Percentiles rank a stretch among this genome's conserved stretches.
Evolutionary conservation across 257 asterid species (phyloP).

Genomic region (Hygrophila difformis): DNA sequence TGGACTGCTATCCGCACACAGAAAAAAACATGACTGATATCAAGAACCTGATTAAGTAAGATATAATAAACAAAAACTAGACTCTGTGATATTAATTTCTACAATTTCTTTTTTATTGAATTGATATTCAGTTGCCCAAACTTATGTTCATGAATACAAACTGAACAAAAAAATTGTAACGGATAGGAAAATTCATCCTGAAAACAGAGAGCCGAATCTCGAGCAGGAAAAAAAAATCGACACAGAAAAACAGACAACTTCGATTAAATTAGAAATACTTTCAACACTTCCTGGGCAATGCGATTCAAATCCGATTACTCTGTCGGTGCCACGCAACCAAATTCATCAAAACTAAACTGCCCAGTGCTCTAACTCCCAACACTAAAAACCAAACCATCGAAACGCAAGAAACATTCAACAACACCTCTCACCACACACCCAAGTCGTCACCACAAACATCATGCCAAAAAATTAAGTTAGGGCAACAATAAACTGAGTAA

Average conservation of each 20-base stretch:
- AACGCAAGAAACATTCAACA: neutral
- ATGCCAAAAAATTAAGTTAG: slow-evolving; percentile 3
- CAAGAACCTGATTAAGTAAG: slow-evolving; percentile 1
- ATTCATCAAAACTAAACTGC: slow-evolving; percentile 6
- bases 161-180: no score
- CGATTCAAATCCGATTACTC: slow-evolving; percentile 2
- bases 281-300: slow-evolving; percentile 3
- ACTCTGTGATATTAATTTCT: no score
- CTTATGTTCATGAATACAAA: no score
- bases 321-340: slow-evolving; percentile 11
- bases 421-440: neutral
- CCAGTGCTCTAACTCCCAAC: neutral
- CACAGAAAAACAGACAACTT: no score
- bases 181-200: no score
- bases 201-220: no score
- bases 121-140: no score
- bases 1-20: neutral
- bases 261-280: no score
- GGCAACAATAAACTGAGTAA: neutral
- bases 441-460: slow-evolving; percentile 7
- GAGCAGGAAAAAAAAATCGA: no score
- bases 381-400: slow-evolving; percentile 3
- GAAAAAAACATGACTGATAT: neutral
- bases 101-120: no score
- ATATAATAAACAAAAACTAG: neutral